Percentiles rank a stretch among this genome's conserved stretches.
Evolutionary conservation across 192 early-diverging fungal species (phyloP).

Genomic region (Dissophora ornata): DNA sequence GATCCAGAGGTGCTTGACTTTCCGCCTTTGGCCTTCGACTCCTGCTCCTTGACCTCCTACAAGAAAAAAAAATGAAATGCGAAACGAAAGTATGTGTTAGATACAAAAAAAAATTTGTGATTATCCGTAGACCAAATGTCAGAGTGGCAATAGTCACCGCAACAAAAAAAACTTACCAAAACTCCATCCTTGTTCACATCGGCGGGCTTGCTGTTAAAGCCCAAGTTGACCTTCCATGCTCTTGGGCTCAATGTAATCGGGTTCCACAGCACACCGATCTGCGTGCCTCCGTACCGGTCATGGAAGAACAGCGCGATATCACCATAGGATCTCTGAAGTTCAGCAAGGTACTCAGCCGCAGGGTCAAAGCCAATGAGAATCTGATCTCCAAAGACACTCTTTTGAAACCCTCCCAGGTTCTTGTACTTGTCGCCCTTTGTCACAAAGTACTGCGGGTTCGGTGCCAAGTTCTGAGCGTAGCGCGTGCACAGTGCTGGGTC

Average conservation of each 20-base stretch:
- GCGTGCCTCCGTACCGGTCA: slow-evolving; percentile 79
- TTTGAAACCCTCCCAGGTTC: slow-evolving; percentile 68
- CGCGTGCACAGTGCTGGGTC: slow-evolving; percentile 66
- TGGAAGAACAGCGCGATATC: slow-evolving; percentile 77
- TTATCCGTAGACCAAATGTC: neutral
- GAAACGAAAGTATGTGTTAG: neutral
- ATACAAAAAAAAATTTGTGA: neutral
- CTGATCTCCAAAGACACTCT: slow-evolving; percentile 67
- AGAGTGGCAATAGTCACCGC: neutral
- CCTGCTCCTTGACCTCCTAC: slow-evolving; percentile 32
- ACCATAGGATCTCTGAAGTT: slow-evolving; percentile 73
- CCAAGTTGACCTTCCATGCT: slow-evolving; percentile 73
- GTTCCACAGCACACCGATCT: slow-evolving; percentile 78
- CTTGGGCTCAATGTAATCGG: slow-evolving; percentile 61
- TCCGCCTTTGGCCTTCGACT: slow-evolving; percentile 40
- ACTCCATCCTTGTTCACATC: slow-evolving; percentile 57
- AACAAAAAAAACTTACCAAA: slow-evolving; percentile 52
- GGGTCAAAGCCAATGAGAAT: slow-evolving; percentile 82
- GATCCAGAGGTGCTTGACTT: slow-evolving; percentile 32
- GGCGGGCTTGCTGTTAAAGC: slow-evolving; percentile 67
- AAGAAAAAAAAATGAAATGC: neutral
- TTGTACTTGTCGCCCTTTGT: slow-evolving; percentile 72
- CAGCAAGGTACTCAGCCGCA: slow-evolving; percentile 72
- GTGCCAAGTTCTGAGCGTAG: slow-evolving; percentile 69
- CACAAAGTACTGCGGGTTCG: slow-evolving; percentile 61